Evolutionary conservation across 2,329 filamentous ascomycete genomes (phyloP).

Genomic region (Stagonosporopsis vannaccii): DNA sequence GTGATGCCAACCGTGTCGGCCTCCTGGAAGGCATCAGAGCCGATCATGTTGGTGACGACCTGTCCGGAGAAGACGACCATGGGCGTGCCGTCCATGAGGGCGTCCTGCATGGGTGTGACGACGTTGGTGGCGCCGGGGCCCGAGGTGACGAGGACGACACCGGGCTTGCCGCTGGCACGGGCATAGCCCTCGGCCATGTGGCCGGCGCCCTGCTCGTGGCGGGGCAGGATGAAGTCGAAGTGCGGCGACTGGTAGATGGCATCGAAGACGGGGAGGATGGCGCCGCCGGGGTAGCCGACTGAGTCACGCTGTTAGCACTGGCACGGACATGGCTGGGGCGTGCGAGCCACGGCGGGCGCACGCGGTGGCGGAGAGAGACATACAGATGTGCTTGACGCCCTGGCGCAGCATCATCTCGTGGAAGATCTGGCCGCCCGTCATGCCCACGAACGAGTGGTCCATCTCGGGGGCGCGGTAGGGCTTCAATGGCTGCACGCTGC

Average conservation of each 20-base stretch:
- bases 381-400: conserved; percentile 92
- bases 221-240: conserved; percentile 93
- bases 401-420: conserved; percentile 99
- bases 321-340: no score
- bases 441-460: conserved; percentile 79
- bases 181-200: conserved; percentile 99
- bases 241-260: conserved; percentile 98
- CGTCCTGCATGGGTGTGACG: conserved; percentile 95
- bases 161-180: conserved; percentile 88
- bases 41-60: conserved; percentile 88
- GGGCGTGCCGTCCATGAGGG: conserved; percentile 91
- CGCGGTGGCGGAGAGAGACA: conserved; percentile 50
- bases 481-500: conserved; percentile 55
- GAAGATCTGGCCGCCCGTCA: conserved; percentile 95
- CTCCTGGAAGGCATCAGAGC: conserved; percentile 96
- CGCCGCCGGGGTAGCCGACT: conserved; percentile 84
- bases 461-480: conserved; percentile 58
- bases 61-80: conserved; percentile 96
- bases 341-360: not conserved
- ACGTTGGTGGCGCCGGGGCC: conserved; percentile 97
- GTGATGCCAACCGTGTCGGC: conserved; percentile 94
- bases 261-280: conserved; percentile 97
- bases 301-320: conserved; percentile 33
- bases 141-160: conserved; percentile 95
- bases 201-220: conserved; percentile 96